Conservation (phyloP, 2,329 filamentous ascomycete genomes). For the Curvularia spicifera region DNA sequence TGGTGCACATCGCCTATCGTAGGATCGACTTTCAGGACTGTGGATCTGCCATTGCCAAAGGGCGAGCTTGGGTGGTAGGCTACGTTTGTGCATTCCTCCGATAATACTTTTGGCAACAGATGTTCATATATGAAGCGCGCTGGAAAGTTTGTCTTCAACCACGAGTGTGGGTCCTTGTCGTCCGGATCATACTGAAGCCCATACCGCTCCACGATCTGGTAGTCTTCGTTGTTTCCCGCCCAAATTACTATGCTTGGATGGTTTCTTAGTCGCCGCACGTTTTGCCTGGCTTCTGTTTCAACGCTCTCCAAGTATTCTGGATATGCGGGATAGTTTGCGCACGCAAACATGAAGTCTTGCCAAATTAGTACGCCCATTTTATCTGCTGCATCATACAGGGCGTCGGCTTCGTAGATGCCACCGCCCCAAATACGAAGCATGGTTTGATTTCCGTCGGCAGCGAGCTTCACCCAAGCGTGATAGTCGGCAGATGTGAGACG, state of each 20-base stretch:
- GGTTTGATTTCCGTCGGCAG: conserved; percentile 76
- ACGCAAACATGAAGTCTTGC: conserved; percentile 87
- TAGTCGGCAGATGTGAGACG: conserved; percentile 70
- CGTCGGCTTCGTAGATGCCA: conserved; percentile 77
- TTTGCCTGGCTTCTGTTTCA: conserved; percentile 65
- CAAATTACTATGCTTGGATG: conserved; percentile 87
- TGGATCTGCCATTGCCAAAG: conserved; percentile 78
- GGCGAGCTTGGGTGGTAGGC: conserved; percentile 83
- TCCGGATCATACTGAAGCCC: conserved; percentile 76
- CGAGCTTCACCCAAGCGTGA: conserved; percentile 75
- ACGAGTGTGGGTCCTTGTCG: conserved; percentile 79
- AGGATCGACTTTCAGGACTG: conserved; percentile 55
- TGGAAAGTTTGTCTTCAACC: conserved; percentile 86
- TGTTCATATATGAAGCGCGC: conserved; percentile 90
- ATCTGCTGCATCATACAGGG: conserved; percentile 78
- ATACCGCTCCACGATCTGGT: conserved; percentile 78
- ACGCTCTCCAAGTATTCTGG: conserved; percentile 61
- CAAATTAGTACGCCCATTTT: conserved; percentile 79
- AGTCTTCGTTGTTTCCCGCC: conserved; percentile 95
- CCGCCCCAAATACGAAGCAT: conserved; percentile 85
- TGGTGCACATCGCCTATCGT: conserved; percentile 91
- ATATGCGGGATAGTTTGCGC: conserved; percentile 65
- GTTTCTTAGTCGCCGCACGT: conserved; percentile 73
- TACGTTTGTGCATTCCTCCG: conserved; percentile 67
- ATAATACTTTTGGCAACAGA: conserved; percentile 74